Base-by-base conservation (phyloP, 345 rosid species). In the Salix udensis region DNA sequence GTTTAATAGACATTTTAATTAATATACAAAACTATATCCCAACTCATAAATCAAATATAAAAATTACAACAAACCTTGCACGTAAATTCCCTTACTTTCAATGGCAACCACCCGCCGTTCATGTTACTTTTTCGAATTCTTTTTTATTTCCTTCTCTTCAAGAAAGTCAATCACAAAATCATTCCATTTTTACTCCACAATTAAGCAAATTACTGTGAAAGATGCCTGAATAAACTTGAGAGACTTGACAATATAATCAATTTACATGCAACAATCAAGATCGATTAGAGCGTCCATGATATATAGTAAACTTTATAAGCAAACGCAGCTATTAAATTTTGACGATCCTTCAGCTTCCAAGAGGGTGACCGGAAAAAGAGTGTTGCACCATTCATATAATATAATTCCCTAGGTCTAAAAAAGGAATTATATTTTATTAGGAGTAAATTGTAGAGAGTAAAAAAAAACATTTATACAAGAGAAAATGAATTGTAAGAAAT, bases 281-380 rank as follows among this genome's bases (percentile, higher is more conserved):
- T n/a, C n/a, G n/a, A n/a, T 40, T 40, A 40, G 44, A 40, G 11
- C 44, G 1, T 40, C 11, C 9, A 39, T 39, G 42, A 31, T 31
- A 0, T 31, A 62, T 44, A 66, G 19, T 53, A 21, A 53, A 53
- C 12, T 14, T 53, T 15, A 53, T 12, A 53, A 53, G 60, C 16
- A 53, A 53, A 14, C 23, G 60, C 61, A 21, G 23, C 61, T 53
- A 53, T 53, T 18, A 53, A 19, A 21, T 26, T 4, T 0, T 13
- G 67, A 28, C 26, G 67, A 14, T 14, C 37, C 21, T 72, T n/a
- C 13, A 30, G 36, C 48, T 24, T n/a, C 50, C 48, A 8, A n/a
- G 34, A 21, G 65, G 46, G 76, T 58, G 16, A 67, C 39, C 40
- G 68, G n/a, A 61, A 73, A 53, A 60, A 40, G 58, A 40, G 68